Base-by-base conservation (phyloP, 2,329 filamentous ascomycete species). In the Coniochaeta prunicola region DNA sequence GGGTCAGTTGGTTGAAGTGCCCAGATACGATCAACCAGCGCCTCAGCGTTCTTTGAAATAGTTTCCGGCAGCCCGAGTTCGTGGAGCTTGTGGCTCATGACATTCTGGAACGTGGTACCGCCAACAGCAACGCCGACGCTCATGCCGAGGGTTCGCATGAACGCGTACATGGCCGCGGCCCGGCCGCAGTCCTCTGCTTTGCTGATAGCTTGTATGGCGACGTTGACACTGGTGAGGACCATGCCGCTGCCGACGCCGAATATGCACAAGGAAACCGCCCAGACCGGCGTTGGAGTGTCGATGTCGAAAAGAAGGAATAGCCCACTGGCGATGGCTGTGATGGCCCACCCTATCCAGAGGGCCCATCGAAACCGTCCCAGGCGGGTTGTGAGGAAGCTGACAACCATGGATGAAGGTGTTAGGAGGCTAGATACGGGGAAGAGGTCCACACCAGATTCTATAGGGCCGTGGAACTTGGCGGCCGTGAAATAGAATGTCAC, bases 21-120 rank as follows among this genome's bases (percentile, higher is more conserved):
- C 5, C 57, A 45, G 60, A 70, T 62, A 24, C 56, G 42, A 9
- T 53, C 30, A 38, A 69, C 64, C 34, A 65, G 69, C 4, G 63
- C 65, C 60, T 71, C 69, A 12, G 68, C 64, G 19, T 69, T 59
- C 38, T 65, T 62, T 10, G 68, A 66, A 56, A 74, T 73, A 12
- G 62, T 59, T 12, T 63, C 61, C 0, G 71, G 68, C 7, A 73
- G 58, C 0, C 67, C 69, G 12, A 70, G 59, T 60, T 64, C 65
- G 10, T 60, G 53, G 1, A 74, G 67, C 63, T 73, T 71, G 56
- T 63, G 58, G 30, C 63, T 61, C 72, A 74, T 74, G 54, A 73
- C 64, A 62, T 77, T 76, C 56, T 77, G 75, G 65, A 76, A 76
- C 8, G 72, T 67, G 26, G 74, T 73, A 12, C 73, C 73, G 42